Evolutionary conservation across 2,329 filamentous ascomycete genomes (phyloP), one percentile per base, ranked within the genome.

Genomic region (Zarea fungicola): DNA sequence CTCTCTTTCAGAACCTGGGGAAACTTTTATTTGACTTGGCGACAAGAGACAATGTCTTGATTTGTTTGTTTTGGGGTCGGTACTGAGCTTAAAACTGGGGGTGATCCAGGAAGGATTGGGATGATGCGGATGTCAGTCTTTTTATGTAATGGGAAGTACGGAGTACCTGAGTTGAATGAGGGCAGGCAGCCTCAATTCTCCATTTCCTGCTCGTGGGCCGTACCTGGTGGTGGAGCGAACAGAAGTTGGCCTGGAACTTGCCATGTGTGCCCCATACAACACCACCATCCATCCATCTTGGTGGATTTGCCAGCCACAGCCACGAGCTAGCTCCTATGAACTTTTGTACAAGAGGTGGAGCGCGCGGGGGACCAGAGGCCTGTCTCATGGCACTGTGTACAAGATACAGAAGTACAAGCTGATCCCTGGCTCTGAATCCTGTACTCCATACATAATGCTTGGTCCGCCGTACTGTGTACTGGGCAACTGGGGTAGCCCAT

Each of bases 131-230:
- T 25, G 13, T 23, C 35, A 49, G 26, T 52, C 35, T 54, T 56
- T n/a, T 56, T 53, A 55, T 56, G 54, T 53, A 56, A 56, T 54
- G 49, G 36, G 50, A 52, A 52, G 44, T 48, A 41, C 26, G 11
- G 28, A 32, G 32, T 41, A 48, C 45, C 36, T 41, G 35, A 45
- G 5, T 26, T 39, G 28, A 37, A 23, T 16, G 6, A 36, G 6
- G 11, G 25, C 35, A 21, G 37, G 36, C 44, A 47, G 28, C 44
- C 26, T 47, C 44, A 48, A 21, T 16, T 10, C 18, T 35, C 26
- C 28, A 40, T 47, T 10, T 19, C 25, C 40, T 40, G 14, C 40
- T 47, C 44, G 29, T 29, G 29, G 19, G 31, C 42, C 22, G 29
- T 35, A 32, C 28, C 41, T n/a, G n/a, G 11, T 42, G 31, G 45